phyloP scores from a whole-genome alignment of 2,329 filamentous ascomycete species.

The Cladosporium sp. region DNA sequence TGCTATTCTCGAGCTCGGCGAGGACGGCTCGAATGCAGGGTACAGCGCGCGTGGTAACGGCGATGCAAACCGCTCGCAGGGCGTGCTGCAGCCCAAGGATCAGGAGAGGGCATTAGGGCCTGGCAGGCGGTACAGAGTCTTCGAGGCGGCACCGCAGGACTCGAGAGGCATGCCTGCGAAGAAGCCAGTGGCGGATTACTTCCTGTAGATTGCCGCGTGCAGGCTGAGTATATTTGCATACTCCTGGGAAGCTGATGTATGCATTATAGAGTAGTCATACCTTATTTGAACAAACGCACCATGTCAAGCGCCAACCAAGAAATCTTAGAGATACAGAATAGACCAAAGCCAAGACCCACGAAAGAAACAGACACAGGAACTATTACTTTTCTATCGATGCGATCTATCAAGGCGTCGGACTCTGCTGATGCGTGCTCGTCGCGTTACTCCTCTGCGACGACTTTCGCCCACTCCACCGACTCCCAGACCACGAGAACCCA shows the following conservation, averaged over 20 bases:
- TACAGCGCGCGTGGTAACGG: constrained; percentile 56
- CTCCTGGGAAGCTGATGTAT: neutral
- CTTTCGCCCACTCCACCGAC: neutral
- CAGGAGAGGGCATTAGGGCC: constrained; percentile 55
- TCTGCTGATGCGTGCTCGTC: neutral
- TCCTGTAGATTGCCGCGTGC: constrained; percentile 48
- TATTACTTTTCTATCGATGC: too few species aligned
- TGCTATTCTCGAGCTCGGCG: constrained; percentile 84
- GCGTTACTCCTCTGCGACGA: constrained; percentile 6
- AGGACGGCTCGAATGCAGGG: constrained; percentile 59
- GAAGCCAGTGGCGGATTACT: constrained; percentile 96
- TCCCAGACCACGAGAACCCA: neutral
- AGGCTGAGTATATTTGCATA: too few species aligned
- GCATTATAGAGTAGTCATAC: neutral
- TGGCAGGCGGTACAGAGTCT: constrained; percentile 85
- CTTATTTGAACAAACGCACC: neutral
- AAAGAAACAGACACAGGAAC: too few species aligned
- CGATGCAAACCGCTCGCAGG: constrained; percentile 48
- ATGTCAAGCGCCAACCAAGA: neutral
- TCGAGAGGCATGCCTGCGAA: constrained; percentile 96
- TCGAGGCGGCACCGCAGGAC: constrained; percentile 94
- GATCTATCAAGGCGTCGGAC: neutral
- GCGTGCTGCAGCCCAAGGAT: constrained; percentile 39
- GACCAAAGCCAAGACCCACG: neutral
- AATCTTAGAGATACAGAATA: neutral